phyloP scores from a whole-genome alignment of 1,284 basidiomycete species.

The Flammula alnicola region DNA sequence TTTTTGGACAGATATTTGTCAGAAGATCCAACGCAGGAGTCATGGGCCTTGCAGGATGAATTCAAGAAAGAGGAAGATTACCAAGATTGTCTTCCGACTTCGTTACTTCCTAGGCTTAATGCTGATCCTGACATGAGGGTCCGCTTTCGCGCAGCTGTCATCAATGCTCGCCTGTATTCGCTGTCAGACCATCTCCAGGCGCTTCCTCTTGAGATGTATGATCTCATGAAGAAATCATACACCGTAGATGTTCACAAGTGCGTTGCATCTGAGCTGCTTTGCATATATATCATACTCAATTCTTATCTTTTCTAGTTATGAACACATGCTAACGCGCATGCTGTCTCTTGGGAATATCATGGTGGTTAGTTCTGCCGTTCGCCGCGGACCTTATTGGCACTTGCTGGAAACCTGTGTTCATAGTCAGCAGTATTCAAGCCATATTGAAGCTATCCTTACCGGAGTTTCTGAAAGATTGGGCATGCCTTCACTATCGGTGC shows the following conservation, averaged over 20 bases:
- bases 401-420: conserved; percentile 73
- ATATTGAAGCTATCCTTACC: conserved; percentile 69
- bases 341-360: conserved; percentile 85
- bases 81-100: conserved; percentile 46
- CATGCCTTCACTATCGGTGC: conserved; percentile 59
- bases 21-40: conserved; percentile 59
- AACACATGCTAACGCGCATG: conserved; percentile 80
- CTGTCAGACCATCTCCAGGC: conserved; percentile 35
- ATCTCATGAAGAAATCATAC: conserved; percentile 46
- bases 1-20: conserved; percentile 73
- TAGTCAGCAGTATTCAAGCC: conserved; percentile 52
- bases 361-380: conserved; percentile 77
- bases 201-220: conserved; percentile 47
- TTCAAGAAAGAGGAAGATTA: conserved; percentile 24
- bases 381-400: conserved; percentile 90
- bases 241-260: conserved; percentile 33
- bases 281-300: not conserved
- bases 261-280: conserved; percentile 21
- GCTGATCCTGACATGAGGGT: conserved; percentile 85
- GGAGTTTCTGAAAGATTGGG: conserved; percentile 75
- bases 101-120: conserved; percentile 56
- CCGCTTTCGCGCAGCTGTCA: conserved; percentile 75
- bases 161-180: conserved; percentile 65
- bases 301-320: conserved; percentile 56
- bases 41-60: conserved; percentile 46